These are phyloP conservation scores for Candida anglica DNA, from an alignment of 805 yeast genomes.

Conservation along the genomic window DNA sequence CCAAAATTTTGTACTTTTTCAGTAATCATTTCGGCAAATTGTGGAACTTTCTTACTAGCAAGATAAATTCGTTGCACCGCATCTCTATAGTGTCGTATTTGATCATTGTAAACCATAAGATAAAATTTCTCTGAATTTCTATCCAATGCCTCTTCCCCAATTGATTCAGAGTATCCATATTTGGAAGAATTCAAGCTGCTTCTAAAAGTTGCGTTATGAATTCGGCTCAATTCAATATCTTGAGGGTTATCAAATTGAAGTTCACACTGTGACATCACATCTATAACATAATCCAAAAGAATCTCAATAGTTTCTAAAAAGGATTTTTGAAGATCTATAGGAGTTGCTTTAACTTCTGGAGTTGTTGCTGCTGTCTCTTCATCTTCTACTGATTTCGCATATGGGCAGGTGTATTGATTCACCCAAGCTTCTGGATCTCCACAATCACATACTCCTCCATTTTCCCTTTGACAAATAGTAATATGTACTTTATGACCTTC, in stretches of 20 bases:
- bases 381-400: slow-evolving; percentile 10
- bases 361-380: no score
- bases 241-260: slow-evolving; percentile 31
- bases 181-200: slow-evolving; percentile 33
- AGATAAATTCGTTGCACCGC: slow-evolving; percentile 61
- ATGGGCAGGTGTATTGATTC: slow-evolving; percentile 46
- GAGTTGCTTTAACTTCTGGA: slow-evolving; percentile 21
- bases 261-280: slow-evolving; percentile 51
- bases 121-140: slow-evolving; percentile 46
- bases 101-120: slow-evolving; percentile 73
- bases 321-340: slow-evolving; percentile 38
- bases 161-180: slow-evolving; percentile 38
- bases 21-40: slow-evolving; percentile 72
- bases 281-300: slow-evolving; percentile 56
- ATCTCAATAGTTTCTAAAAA: slow-evolving; percentile 41
- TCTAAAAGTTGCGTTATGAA: slow-evolving; percentile 6
- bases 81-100: slow-evolving; percentile 68
- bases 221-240: slow-evolving; percentile 26
- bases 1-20: slow-evolving; percentile 60
- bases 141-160: slow-evolving; percentile 27
- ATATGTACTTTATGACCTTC: slow-evolving; percentile 67
- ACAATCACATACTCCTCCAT: slow-evolving; percentile 69
- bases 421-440: slow-evolving; percentile 74
- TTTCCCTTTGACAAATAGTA: slow-evolving; percentile 59
- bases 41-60: slow-evolving; percentile 60